Evolutionary conservation across 129 eudicot species (phyloP), one percentile per base, ranked within the genome.

Genomic region (Pseudognaphalium luteoalbum): DNA sequence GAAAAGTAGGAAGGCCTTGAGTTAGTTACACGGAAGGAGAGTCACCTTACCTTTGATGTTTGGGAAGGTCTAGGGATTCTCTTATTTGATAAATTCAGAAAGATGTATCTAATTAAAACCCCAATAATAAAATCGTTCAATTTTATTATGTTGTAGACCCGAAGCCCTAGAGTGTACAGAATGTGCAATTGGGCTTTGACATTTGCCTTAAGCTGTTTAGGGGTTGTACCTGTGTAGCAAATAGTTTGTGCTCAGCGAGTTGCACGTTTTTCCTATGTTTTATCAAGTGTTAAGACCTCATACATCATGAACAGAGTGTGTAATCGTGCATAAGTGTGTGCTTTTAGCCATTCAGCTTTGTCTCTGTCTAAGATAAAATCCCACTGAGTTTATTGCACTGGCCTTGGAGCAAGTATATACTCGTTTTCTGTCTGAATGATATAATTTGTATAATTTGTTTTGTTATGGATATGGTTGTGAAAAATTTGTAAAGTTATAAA

Each of bases 351-450:
- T 64, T 12, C 37, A 64, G 10, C 22, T 19, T 15, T 64, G 22
- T 64, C 44, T 64, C 25, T 71, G n/a, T 44, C 42, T 75, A 22
- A 37, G 79, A 17, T 29, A 75, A 42, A 58, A 25, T 62, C 62
- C 16, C 61, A 6, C n/a, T 62, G 63, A 33, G 79, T 64, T 75
- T 17, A 64, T 47, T 75, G 61, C 71, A 44, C 32, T 54, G 51
- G 79, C 20, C 47, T 75, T 76, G 73, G 64, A 52, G 66, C 74
- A 52, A 76, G 58, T 32, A 67, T 54, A 20, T 68, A 68, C 73
- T 54, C 52, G 47, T 63, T 63, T 29, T 30, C 9, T n/a, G 17
- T 33, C 52, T 66, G 33, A 56, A 37, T 56, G 69, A 41, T 39
- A 67, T 58, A 14, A 68, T 19, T 47, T 8, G 2, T 14, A 47